Evolutionary conservation across 2,329 filamentous ascomycete species (phyloP).

Genomic region (Chalaropsis ovoidea): DNA sequence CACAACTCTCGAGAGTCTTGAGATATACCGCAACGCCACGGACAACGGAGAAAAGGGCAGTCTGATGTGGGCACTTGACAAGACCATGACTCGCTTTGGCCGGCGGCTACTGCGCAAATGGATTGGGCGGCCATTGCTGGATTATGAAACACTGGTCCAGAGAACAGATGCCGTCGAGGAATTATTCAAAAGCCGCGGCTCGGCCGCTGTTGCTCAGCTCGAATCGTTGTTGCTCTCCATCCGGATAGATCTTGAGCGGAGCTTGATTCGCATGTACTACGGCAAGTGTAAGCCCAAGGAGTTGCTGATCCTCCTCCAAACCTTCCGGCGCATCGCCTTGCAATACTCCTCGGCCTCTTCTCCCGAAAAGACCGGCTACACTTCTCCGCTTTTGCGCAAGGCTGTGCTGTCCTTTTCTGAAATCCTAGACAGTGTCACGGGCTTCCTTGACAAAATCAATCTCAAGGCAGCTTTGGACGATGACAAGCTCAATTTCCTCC

Average conservation of each 20-base stretch:
- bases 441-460: slow-evolving; percentile 77
- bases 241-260: slow-evolving; percentile 74
- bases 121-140: slow-evolving; percentile 82
- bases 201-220: slow-evolving; percentile 60
- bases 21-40: slow-evolving; percentile 91
- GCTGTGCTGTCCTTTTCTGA: slow-evolving; percentile 66
- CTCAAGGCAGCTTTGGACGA: slow-evolving; percentile 69
- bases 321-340: slow-evolving; percentile 67
- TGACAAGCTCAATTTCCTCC: slow-evolving; percentile 92
- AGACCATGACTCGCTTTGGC: slow-evolving; percentile 82
- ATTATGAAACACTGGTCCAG: slow-evolving; percentile 62
- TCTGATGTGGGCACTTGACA: slow-evolving; percentile 89
- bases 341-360: slow-evolving; percentile 62
- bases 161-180: slow-evolving; percentile 80
- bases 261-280: slow-evolving; percentile 91
- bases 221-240: slow-evolving; percentile 60
- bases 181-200: slow-evolving; percentile 58
- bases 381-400: slow-evolving; percentile 56
- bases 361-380: slow-evolving; percentile 59
- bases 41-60: slow-evolving; percentile 78
- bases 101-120: slow-evolving; percentile 83
- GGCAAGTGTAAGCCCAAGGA: slow-evolving; percentile 88
- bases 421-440: slow-evolving; percentile 62
- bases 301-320: slow-evolving; percentile 73
- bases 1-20: slow-evolving; percentile 84